Conservation (phyloP, 345 rosid species). For the Arabidopsis thaliana region TAIR10.1 NC_003070.9:20960001-20960500, state of each 20-base stretch:
- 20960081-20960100: too few relatives aligned
- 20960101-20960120: too few relatives aligned
- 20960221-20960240: neutral
- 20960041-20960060: too few relatives aligned
- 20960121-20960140: too few relatives aligned
- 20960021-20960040: too few relatives aligned
- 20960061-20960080: too few relatives aligned
- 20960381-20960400: conserved; percentile 66
- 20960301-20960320: neutral
- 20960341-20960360: neutral
- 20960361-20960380: conserved; percentile 65
- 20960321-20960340: neutral
- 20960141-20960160: too few relatives aligned
- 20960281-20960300: neutral
- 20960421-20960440: conserved; percentile 60
- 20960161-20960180: too few relatives aligned
- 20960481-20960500: conserved; percentile 76
- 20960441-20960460: conserved; percentile 55
- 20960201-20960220: too few relatives aligned
- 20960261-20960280: conserved; percentile 1
- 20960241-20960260: neutral
- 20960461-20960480: conserved; percentile 61
- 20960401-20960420: conserved; percentile 51
- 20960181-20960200: too few relatives aligned
- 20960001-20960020: too few relatives aligned